These are phyloP conservation scores for Aspergillus intermedius DNA, from an alignment of 2,329 filamentous ascomycete genomes.

Conservation along the genomic window DNA sequence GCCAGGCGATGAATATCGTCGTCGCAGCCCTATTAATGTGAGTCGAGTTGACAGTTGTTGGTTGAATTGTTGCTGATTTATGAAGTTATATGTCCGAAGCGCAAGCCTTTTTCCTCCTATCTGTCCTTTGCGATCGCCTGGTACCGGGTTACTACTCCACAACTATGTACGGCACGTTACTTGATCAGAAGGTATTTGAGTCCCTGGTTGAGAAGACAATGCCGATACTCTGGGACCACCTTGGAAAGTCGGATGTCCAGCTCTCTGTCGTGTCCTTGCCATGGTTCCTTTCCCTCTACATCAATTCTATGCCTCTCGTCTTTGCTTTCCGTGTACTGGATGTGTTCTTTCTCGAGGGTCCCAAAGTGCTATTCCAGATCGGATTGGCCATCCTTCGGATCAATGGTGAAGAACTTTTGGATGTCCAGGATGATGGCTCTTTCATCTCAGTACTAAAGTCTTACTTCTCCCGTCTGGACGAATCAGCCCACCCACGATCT, in stretches of 20 bases:
- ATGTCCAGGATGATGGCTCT: slow-evolving; percentile 87
- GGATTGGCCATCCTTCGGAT: slow-evolving; percentile 94
- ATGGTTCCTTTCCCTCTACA: slow-evolving; percentile 96
- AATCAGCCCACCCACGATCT: slow-evolving; percentile 90
- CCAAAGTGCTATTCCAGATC: slow-evolving; percentile 95
- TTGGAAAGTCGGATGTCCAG: slow-evolving; percentile 95
- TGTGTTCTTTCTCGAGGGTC: slow-evolving; percentile 96
- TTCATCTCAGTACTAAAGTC: slow-evolving; percentile 95
- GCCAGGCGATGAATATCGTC: slow-evolving; percentile 99
- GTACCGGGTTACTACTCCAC: slow-evolving; percentile 96
- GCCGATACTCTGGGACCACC: slow-evolving; percentile 95
- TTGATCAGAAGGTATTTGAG: slow-evolving; percentile 97
- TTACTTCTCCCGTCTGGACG: slow-evolving; percentile 88
- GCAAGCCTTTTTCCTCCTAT: slow-evolving; percentile 92
- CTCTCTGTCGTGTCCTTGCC: slow-evolving; percentile 93
- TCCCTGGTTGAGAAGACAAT: slow-evolving; percentile 98
- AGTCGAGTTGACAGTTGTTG: slow-evolving; percentile 18
- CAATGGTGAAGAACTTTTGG: slow-evolving; percentile 91
- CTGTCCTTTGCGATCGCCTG: slow-evolving; percentile 82
- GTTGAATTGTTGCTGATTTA: not conserved
- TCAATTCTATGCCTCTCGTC: slow-evolving; percentile 98
- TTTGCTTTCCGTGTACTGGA: slow-evolving; percentile 96
- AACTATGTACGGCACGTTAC: slow-evolving; percentile 96
- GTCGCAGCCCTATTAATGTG: slow-evolving; percentile 91
- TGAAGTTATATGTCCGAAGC: slow-evolving; percentile 83